Percentiles rank a stretch among this genome's conserved stretches.
phyloP scores from a whole-genome alignment of 1,284 basidiomycete species.

The Cystobasidiaceae sp. region DNA sequence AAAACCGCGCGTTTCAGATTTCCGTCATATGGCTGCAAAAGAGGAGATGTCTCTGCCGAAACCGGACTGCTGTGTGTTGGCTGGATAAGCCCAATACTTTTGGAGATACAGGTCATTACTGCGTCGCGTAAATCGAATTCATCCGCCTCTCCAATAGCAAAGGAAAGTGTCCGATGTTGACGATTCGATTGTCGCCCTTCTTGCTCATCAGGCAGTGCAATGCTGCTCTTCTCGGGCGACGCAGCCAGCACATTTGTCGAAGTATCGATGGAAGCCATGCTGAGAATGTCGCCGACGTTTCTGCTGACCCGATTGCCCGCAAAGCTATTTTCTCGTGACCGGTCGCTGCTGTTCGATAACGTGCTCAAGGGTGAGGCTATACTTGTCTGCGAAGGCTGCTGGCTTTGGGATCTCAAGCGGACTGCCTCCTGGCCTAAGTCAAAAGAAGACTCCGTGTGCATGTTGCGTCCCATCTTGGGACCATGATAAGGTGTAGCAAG shows the following conservation, averaged over 20 bases:
- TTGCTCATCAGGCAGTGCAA: constrained; percentile 27
- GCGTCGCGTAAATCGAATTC: constrained; percentile 86
- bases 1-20: constrained; percentile 49
- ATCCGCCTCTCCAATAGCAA: constrained; percentile 46
- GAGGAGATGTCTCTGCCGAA: constrained; percentile 37
- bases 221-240: constrained; percentile 29
- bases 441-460: constrained; percentile 14
- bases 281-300: constrained; percentile 53
- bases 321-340: neutral
- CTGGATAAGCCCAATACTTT: constrained; percentile 92
- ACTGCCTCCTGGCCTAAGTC: constrained; percentile 19
- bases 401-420: neutral
- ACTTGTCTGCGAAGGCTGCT: neutral
- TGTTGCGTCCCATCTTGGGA: constrained; percentile 40
- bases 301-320: constrained; percentile 2
- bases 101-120: constrained; percentile 95
- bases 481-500: constrained; percentile 41
- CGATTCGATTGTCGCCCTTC: neutral
- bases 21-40: constrained; percentile 33
- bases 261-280: constrained; percentile 47
- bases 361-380: neutral
- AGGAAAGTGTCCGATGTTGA: neutral
- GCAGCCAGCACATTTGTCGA: neutral
- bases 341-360: neutral
- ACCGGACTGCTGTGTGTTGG: constrained; percentile 54